phyloP scores from a whole-genome alignment of 352 stramenopile species.

The Globisporangium sylvaticum region DNA sequence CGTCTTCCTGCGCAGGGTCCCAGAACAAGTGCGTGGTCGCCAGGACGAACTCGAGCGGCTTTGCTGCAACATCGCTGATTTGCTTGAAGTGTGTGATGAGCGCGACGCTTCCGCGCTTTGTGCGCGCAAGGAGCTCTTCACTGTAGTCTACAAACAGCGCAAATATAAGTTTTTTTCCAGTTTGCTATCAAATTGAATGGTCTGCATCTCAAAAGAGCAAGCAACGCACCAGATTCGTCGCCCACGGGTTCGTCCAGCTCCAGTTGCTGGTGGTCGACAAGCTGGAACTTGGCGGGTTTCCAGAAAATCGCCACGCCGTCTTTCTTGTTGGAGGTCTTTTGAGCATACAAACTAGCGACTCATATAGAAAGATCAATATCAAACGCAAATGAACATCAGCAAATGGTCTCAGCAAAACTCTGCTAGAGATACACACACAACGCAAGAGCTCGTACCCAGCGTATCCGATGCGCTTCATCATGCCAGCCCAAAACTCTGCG shows the following conservation, averaged over 20 bases:
- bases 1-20: conserved; percentile 78
- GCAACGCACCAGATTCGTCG: conserved; percentile 42
- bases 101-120: conserved; percentile 52
- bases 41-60: conserved; percentile 44
- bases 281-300: conserved; percentile 39
- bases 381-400: too few species aligned
- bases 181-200: too few species aligned
- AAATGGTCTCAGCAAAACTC: too few species aligned
- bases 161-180: too few species aligned
- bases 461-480: conserved; percentile 63
- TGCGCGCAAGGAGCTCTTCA: conserved; percentile 45
- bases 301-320: conserved; percentile 80
- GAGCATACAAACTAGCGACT: conserved; percentile 63
- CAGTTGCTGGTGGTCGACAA: conserved; percentile 39
- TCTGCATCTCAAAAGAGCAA: too few species aligned
- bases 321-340: conserved; percentile 59
- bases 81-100: conserved; percentile 56
- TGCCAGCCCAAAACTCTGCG: conserved; percentile 56
- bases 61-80: conserved; percentile 6
- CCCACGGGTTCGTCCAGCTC: conserved; percentile 46
- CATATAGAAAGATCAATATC: too few species aligned
- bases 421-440: neutral
- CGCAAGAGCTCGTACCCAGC: conserved; percentile 32
- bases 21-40: conserved; percentile 87
- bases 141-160: conserved; percentile 59